phyloP scores from a whole-genome alignment of 2,329 filamentous ascomycete species.

The Phialemonium atrogriseum region DNA sequence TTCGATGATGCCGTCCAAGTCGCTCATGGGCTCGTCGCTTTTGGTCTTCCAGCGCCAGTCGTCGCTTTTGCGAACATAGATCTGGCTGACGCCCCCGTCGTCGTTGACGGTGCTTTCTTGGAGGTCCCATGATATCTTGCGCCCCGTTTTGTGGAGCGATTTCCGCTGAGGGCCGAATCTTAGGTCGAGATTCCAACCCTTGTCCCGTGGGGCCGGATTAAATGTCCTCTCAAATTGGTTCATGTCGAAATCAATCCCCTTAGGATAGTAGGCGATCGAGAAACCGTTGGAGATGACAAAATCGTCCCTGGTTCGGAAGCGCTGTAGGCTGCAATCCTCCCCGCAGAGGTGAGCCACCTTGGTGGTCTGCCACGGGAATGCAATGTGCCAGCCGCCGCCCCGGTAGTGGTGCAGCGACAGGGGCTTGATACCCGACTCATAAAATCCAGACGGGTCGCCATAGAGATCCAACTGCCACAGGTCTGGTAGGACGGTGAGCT shows the following conservation, averaged over 20 bases:
- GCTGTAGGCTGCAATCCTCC: conserved; percentile 50
- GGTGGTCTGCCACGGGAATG: conserved; percentile 46
- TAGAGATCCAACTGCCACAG: conserved; percentile 55
- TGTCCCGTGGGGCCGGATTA: conserved; percentile 17
- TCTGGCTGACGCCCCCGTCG: conserved; percentile 40
- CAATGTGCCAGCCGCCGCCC: conserved; percentile 47
- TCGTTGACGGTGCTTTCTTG: conserved; percentile 37
- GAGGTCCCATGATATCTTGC: conserved; percentile 34
- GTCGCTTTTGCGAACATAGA: conserved; percentile 43
- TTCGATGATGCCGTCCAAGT: conserved; percentile 47
- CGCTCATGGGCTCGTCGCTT: conserved; percentile 39
- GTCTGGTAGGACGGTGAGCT: conserved; percentile 47
- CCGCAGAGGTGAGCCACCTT: conserved; percentile 52
- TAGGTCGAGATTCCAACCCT: conserved; percentile 24
- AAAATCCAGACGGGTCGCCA: conserved; percentile 54
- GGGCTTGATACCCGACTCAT: conserved; percentile 52
- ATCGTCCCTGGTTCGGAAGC: conserved; percentile 45
- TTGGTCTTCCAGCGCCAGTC: conserved; percentile 44
- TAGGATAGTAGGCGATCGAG: conserved; percentile 49
- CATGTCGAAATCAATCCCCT: conserved; percentile 32
- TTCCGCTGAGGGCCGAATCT: conserved; percentile 20
- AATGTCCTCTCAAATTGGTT: conserved; percentile 24
- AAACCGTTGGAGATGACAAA: conserved; percentile 52
- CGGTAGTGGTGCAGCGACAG: conserved; percentile 59
- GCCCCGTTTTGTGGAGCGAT: conserved; percentile 18